A percentile compares a stretch with the other conserved stretches of the same genome.
Conservation (phyloP, 2,329 filamentous ascomycete genomes). For the Blastomyces gilchristii region DNA sequence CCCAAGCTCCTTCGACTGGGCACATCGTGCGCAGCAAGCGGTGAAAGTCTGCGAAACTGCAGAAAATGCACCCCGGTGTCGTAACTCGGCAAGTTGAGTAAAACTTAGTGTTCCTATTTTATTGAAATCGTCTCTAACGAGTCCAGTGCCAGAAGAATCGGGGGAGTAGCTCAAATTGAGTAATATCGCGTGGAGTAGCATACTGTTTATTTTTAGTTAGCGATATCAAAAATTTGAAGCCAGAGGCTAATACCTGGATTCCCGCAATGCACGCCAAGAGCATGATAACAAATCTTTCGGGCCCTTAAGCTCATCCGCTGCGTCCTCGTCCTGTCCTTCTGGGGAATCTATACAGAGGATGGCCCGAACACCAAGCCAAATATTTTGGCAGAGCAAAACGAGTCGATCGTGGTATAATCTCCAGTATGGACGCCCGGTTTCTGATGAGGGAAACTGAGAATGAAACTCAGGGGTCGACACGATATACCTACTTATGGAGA, state of each 20-base stretch:
- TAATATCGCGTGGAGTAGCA: constrained; percentile 57
- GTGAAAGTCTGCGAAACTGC: constrained; percentile 84
- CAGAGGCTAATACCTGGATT: constrained; percentile 59
- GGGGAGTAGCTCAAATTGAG: constrained; percentile 44
- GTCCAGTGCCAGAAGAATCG: constrained; percentile 33
- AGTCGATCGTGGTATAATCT: constrained; percentile 39
- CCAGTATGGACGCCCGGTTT: constrained; percentile 21
- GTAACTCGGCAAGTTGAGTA: constrained; percentile 66
- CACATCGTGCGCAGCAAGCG: constrained; percentile 60
- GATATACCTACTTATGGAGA: constrained; percentile 36
- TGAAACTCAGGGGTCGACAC: constrained; percentile 36
- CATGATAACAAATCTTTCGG: constrained; percentile 86
- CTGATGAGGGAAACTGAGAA: constrained; percentile 22
- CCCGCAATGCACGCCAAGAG: constrained; percentile 89
- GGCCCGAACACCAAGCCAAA: constrained; percentile 66
- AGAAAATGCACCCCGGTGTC: constrained; percentile 87
- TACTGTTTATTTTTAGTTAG: constrained; percentile 41
- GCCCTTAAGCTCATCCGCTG: constrained; percentile 63
- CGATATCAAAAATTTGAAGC: constrained; percentile 6
- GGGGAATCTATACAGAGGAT: constrained; percentile 90
- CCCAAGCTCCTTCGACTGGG: constrained; percentile 40
- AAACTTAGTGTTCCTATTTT: constrained; percentile 66
- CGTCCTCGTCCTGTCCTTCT: constrained; percentile 58
- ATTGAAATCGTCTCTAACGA: constrained; percentile 49
- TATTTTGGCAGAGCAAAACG: constrained; percentile 50